A percentile compares a stretch with the other conserved stretches of the same genome.
These are phyloP conservation scores for Orbilia javanica DNA, from an alignment of 2,329 filamentous ascomycete species.

Conservation along the genomic window DNA sequence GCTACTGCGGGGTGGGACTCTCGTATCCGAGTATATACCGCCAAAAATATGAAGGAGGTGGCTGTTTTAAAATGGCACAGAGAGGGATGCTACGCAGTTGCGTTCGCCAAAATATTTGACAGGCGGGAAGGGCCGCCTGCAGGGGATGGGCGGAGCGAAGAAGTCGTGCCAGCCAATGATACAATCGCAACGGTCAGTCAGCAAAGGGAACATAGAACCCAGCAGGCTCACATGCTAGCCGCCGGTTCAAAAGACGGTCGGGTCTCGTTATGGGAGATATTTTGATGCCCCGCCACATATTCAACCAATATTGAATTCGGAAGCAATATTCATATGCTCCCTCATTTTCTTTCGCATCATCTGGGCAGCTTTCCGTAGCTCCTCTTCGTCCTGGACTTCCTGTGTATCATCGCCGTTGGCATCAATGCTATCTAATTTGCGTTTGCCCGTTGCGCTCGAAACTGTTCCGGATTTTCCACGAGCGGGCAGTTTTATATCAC, in stretches of 20 bases:
- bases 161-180: constrained; percentile 37
- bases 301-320: constrained; percentile 77
- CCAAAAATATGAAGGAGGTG: constrained; percentile 83
- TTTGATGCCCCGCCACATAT: constrained; percentile 67
- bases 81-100: constrained; percentile 84
- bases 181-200: constrained; percentile 1
- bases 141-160: constrained; percentile 12
- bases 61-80: constrained; percentile 96
- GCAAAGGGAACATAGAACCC: constrained; percentile 13
- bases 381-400: constrained; percentile 61
- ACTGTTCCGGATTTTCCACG: constrained; percentile 63
- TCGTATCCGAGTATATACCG: constrained; percentile 82
- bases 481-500: constrained; percentile 76
- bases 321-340: constrained; percentile 70
- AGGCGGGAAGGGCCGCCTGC: constrained; percentile 64
- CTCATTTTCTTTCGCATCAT: constrained; percentile 74
- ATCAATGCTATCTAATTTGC: constrained; percentile 65
- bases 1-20: constrained; percentile 95
- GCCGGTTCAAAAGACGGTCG: constrained; percentile 95
- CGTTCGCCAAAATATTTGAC: constrained; percentile 70
- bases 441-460: constrained; percentile 61
- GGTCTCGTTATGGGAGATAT: constrained; percentile 95
- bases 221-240: constrained; percentile 80
- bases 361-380: constrained; percentile 64
- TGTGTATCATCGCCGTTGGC: constrained; percentile 63